Evolutionary conservation across 352 stramenopile species (phyloP).

Genomic region (Thalassiosira hispida): DNA sequence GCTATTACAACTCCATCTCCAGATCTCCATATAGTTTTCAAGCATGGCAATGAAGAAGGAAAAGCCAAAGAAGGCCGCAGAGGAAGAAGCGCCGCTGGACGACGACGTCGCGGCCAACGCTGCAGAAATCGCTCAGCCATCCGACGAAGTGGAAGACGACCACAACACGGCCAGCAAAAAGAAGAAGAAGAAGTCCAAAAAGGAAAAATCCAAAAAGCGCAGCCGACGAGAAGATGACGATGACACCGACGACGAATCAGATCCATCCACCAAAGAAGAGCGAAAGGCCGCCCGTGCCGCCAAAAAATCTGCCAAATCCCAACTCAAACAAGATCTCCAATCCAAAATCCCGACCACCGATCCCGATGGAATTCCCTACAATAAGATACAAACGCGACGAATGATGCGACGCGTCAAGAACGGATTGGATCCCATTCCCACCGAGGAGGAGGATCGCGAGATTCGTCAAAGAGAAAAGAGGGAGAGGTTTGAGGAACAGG

Average conservation of each 20-base stretch:
- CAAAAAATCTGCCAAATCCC: constrained; percentile 22
- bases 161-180: not conserved
- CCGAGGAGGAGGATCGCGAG: constrained; percentile 72
- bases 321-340: constrained; percentile 10
- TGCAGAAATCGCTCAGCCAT: not conserved
- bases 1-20: too few species aligned
- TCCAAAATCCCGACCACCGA: constrained; percentile 43
- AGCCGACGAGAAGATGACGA: not conserved
- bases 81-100: not conserved
- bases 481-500: constrained; percentile 46
- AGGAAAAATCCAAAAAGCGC: constrained; percentile 16
- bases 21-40: not conserved
- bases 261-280: constrained; percentile 14
- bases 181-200: constrained; percentile 18
- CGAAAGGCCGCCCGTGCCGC: constrained; percentile 5
- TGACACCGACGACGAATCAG: constrained; percentile 20
- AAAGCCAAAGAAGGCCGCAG: not conserved
- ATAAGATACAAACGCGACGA: constrained; percentile 78
- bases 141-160: constrained; percentile 1
- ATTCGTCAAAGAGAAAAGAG: constrained; percentile 61
- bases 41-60: constrained; percentile 5
- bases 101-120: not conserved
- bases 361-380: constrained; percentile 64
- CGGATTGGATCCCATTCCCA: constrained; percentile 70
- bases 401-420: constrained; percentile 81